Evolutionary conservation across 2,329 filamentous ascomycete genomes (phyloP), one percentile per base, ranked within the genome.

Genomic region (Neodidymelliopsis sp.): DNA sequence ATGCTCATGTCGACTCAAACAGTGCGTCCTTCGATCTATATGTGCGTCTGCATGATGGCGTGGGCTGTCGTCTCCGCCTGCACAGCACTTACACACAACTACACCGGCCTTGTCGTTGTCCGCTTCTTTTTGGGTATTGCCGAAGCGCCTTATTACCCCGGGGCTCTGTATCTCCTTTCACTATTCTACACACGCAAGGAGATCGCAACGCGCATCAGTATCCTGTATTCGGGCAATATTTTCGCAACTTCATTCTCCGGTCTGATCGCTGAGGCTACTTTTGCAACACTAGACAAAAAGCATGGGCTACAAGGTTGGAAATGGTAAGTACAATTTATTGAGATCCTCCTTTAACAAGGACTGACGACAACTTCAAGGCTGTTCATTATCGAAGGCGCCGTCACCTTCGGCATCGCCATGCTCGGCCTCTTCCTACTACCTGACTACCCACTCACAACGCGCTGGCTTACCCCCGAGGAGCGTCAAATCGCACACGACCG

Each of bases 171-270:
- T 40, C 79, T 85, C 29, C 74, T 87, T 23, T 83, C 81, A 0
- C 81, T 84, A 50, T 87, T 84, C 78, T 87, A 87, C 63, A 87
- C 84, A 2, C 78, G 83, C 36, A 79, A 79, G 34, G 69, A 74
- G 45, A 58, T 72, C 28, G 66, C 66, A 3, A 59, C 63, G 1
- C 35, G 55, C 1, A 40, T 60, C 5, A 38, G 33, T 7, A 54
- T 54, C 15, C 33, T 60, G 20, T 37, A 37, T 22, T 31, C 43
- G 2, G 35, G 57, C 43, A 27, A 58, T 20, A 56, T 56, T n/a
- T 54, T 58, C 35, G 53, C 49, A 2, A 41, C 39, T 2, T 33
- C 55, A 0, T 60, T 58, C 25, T 45, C 53, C 8, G 53, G 55
- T 8, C 45, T 60, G 2, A 58, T 58, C 27, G 59, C 59, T 1